A percentile compares a stretch with the other conserved stretches of the same genome.
Conservation (phyloP, 2,329 filamentous ascomycete genomes). For the Apiospora koreana region DNA sequence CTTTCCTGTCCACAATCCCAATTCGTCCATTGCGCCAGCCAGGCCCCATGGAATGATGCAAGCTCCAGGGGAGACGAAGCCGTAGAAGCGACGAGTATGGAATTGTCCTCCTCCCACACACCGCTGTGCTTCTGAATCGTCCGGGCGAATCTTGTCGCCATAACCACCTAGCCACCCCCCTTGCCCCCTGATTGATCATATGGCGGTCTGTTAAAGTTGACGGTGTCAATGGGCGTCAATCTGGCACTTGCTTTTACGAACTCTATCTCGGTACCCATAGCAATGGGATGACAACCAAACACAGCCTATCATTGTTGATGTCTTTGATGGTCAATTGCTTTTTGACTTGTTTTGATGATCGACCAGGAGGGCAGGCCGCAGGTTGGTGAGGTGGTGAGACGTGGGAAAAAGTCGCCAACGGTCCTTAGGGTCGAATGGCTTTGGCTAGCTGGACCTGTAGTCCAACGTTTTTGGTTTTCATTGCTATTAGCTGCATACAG, state of each 20-base stretch:
- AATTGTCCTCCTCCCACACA: not conserved
- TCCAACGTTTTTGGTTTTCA: not conserved
- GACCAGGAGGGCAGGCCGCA: not conserved
- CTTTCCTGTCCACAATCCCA: not conserved
- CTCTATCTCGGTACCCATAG: conserved; percentile 6
- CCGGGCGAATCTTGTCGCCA: not conserved
- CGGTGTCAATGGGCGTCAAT: not conserved
- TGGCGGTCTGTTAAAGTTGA: conserved; percentile 7
- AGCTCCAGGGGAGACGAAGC: not conserved
- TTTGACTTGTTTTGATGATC: not conserved
- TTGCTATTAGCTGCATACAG: not conserved
- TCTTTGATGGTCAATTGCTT: not conserved
- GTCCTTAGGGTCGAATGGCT: conserved; percentile 3
- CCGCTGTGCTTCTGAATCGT: not conserved
- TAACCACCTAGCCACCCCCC: not conserved
- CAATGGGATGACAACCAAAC: not conserved
- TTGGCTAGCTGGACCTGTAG: not conserved
- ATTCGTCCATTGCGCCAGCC: not conserved
- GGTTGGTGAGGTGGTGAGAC: not conserved
- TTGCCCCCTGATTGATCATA: not conserved
- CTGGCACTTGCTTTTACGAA: conserved; percentile 5
- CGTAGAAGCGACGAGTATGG: not conserved
- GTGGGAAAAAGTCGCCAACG: not conserved
- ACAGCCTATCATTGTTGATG: not conserved
- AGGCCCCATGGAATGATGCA: not conserved